Base-by-base conservation (phyloP, 2,329 filamentous ascomycete species). In the Ophiostoma sp. region DNA sequence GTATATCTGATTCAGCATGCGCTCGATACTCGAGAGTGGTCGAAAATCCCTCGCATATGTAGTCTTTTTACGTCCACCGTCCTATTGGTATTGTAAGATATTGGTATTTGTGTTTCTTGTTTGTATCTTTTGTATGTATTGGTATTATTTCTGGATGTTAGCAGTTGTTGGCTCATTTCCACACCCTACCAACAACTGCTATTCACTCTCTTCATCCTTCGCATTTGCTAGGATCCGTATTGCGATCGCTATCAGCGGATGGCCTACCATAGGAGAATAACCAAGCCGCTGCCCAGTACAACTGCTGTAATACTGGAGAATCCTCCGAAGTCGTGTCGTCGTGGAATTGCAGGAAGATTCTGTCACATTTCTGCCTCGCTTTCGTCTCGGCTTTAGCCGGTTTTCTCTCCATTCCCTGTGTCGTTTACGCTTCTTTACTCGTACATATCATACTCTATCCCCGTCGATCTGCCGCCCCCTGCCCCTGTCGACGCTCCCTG, bases 401-500 rank as follows among this genome's bases (percentile, higher is more conserved):
- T 47, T 47, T 18, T 16, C 47, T 49, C 14, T 49, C 42, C 7
- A 27, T 45, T 11, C 42, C 14, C 42, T 45, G 9, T 12, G 14
- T 8, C 9, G 9, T 52, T 27, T 52, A 7, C 18, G 16, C 9
- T n/a, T n/a, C 18, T 9, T 52, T n/a, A n/a, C n/a, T n/a, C n/a
- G n/a, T n/a, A n/a, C 52, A 58, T 14, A 58, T 58, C 55, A 62
- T 40, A 38, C 36, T 40, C 38, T 62, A 40, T 16, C 7, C n/a
- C 58, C 58, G 58, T 62, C 58, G 58, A 62, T 62, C 58, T 62
- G 58, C 58, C 58, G 38, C 49, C 58, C 58, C 58, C 38, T 62
- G 27, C 62, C n/a, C 66, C 69, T 36, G 60, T 55, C 6, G 58
- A 64, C 7, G 68, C 66, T 44, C 62, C 67, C n/a, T 55, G 49